These are phyloP conservation scores for Diaporthe vexans DNA, from an alignment of 2,329 filamentous ascomycete genomes.

Conservation along the genomic window DNA sequence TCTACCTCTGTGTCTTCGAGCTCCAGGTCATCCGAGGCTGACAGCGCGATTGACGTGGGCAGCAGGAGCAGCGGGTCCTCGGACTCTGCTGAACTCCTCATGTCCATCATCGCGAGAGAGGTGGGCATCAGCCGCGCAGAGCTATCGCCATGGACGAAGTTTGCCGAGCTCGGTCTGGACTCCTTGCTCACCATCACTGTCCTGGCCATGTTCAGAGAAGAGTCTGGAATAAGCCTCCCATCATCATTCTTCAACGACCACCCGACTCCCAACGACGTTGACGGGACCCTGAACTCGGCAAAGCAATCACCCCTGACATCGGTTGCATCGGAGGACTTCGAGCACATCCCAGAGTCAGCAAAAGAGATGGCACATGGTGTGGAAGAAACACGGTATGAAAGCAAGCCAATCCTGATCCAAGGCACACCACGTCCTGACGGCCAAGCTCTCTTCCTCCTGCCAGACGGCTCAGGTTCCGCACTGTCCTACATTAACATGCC, in stretches of 20 bases:
- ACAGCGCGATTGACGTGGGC: constrained; percentile 12
- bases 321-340: not conserved
- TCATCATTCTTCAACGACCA: constrained; percentile 24
- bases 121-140: constrained; percentile 44
- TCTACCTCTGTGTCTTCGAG: constrained; percentile 22
- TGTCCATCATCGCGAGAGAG: constrained; percentile 44
- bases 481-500: constrained; percentile 25
- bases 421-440: constrained; percentile 29
- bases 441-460: constrained; percentile 29
- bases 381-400: constrained; percentile 14
- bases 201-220: constrained; percentile 8
- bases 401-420: constrained; percentile 30
- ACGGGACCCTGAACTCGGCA: not conserved
- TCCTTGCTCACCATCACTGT: constrained; percentile 46
- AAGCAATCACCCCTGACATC: not conserved
- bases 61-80: constrained; percentile 3
- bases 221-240: not conserved
- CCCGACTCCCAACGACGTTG: constrained; percentile 10
- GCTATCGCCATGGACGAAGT: constrained; percentile 42
- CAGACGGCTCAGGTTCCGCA: constrained; percentile 36
- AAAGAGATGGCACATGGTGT: not conserved
- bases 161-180: constrained; percentile 48
- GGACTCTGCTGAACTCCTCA: constrained; percentile 33
- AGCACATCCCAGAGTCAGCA: not conserved
- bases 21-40: constrained; percentile 3